Conservation (phyloP, 148 eudicot species). For the Nyssa sinensis region DNA sequence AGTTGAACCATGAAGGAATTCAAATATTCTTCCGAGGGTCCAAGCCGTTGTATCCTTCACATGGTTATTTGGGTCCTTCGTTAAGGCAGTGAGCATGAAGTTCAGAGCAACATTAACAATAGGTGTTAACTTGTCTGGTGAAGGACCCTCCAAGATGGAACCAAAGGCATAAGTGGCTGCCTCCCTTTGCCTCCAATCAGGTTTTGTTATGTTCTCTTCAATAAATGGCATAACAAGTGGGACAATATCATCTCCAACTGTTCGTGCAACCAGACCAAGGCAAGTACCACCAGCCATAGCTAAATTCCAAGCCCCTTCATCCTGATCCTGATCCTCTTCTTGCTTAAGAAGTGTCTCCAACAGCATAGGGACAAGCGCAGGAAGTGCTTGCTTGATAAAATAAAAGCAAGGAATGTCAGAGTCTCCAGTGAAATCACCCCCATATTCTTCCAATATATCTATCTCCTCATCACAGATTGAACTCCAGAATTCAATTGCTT, state of each 20-base stretch:
- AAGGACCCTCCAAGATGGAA: conserved; percentile 2
- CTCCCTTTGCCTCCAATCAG: conserved; percentile 23
- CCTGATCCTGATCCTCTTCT: conserved; percentile 18
- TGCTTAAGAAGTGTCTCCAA: conserved; percentile 20
- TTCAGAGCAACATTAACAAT: neutral
- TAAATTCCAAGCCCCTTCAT: conserved; percentile 20
- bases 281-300: conserved; percentile 62
- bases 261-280: conserved; percentile 51
- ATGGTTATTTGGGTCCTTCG: neutral
- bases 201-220: conserved; percentile 46
- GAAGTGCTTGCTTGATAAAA: conserved; percentile 22
- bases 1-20: neutral
- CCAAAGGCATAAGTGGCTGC: neutral
- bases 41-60: neutral
- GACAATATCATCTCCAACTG: conserved; percentile 50
- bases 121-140: neutral
- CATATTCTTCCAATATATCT: neutral
- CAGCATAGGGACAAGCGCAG: conserved; percentile 40
- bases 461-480: neutral
- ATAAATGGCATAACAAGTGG: conserved; percentile 55
- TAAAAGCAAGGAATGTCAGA: conserved; percentile 5
- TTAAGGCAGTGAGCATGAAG: neutral
- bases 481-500: neutral
- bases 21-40: conserved; percentile 2
- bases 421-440: conserved; percentile 3